Base-by-base conservation (phyloP, 208 protist genomes). In the Porcisia hertigi region DNA sequence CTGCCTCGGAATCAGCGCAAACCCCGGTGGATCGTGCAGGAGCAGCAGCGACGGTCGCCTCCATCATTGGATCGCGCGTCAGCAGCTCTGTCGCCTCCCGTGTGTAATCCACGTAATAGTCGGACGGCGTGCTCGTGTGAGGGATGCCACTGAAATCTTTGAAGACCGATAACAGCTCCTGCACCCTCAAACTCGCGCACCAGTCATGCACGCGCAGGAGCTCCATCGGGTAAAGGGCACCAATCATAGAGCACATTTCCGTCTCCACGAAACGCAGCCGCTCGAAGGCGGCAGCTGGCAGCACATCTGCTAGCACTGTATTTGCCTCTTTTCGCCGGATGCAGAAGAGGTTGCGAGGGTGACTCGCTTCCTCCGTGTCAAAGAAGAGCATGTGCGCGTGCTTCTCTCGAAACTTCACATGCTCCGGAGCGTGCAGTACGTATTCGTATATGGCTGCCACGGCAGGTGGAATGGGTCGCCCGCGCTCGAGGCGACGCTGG, bases 91-190 rank as follows among this genome's bases (percentile, higher is more conserved):
- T 81, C 8, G 85, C 85, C 73, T 95, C 91, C 3, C 70, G 75
- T 20, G 91, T 94, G 85, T 95, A 96, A 78, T 97, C 93, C 3
- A 93, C 83, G 70, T 86, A 96, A 74, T 87, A 88, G 66, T 89
- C 81, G 16, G 85, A 81, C 25, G 77, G 79, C 18, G 78, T 64
- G 34, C 63, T 66, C 11, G 86, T 92, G 83, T 97, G 93, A 7
- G 93, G 93, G 67, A 97, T 94, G 54, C 73, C 76, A 1, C 83
- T 52, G 49, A 94, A 91, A 49, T 81, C 54, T 23, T 73, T 76
- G 69, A 97, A 91, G 18, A 79, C 75, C 43, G 80, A 74, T 30
- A 92, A 72, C 63, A 77, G 9, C 65, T 74, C 60, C 36, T 54
- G 43, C 64, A 83, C 57, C 41, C 54, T 66, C 18, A 85, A 52